Conservation (phyloP, 75 land plant genomes). For the Sequoia sempervirens region DNA sequence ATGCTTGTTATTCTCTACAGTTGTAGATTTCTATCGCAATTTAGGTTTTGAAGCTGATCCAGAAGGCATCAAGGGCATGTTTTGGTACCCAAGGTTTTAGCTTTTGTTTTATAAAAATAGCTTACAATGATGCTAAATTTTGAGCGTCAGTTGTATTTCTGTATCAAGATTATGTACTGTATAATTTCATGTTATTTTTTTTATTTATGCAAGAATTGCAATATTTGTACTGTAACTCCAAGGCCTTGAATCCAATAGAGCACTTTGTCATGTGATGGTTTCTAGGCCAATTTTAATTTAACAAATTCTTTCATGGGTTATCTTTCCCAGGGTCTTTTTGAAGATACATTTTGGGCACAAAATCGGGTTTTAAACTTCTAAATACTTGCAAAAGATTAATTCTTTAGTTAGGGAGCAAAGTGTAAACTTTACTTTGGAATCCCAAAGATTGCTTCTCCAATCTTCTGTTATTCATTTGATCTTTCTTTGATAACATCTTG, state of each 20-base stretch:
- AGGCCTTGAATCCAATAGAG: neutral
- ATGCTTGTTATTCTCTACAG: constrained; percentile 35
- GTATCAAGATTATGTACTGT: neutral
- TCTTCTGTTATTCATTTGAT: neutral
- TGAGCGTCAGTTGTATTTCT: neutral
- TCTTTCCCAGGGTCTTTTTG: neutral
- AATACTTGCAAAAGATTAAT: neutral
- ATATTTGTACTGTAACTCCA: neutral
- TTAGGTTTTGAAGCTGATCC: constrained; percentile 98
- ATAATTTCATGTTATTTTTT: neutral
- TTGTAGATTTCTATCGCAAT: constrained; percentile 92
- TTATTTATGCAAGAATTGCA: neutral
- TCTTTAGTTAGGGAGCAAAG: neutral
- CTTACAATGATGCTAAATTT: neutral
- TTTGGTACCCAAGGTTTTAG: constrained; percentile 89
- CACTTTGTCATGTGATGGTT: neutral
- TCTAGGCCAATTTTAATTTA: neutral
- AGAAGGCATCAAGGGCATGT: constrained; percentile 98
- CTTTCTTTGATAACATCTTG: neutral
- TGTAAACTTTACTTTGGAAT: neutral
- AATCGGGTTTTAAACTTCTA: neutral
- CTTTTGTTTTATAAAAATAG: neutral
- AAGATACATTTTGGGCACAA: neutral
- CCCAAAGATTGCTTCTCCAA: neutral
- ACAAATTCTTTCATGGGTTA: neutral